phyloP scores from a whole-genome alignment of 352 stramenopile species.

The Phytophthora citrophthora region DNA sequence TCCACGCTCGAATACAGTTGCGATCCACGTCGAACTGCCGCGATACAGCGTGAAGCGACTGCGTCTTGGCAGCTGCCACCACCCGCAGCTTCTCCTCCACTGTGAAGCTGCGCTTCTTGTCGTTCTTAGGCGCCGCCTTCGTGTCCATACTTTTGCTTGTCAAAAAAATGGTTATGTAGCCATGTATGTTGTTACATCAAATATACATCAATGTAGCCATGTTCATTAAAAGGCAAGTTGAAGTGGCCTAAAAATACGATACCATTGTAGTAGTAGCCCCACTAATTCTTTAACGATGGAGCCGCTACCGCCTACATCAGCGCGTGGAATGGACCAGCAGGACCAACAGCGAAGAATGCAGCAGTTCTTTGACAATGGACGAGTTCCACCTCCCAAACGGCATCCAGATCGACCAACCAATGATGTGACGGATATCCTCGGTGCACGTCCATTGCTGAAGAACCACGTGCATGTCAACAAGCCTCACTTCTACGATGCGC shows the following conservation, averaged over 20 bases:
- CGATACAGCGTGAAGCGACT: conserved; percentile 62
- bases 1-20: conserved; percentile 76
- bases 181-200: neutral
- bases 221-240: neutral
- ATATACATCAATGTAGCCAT: neutral
- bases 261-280: neutral
- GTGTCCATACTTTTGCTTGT: no score
- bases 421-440: conserved; percentile 69
- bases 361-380: conserved; percentile 54
- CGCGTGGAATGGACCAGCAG: conserved; percentile 21
- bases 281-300: conserved; percentile 17
- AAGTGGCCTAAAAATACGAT: conserved; percentile 22
- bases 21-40: conserved; percentile 73
- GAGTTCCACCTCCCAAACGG: conserved; percentile 26
- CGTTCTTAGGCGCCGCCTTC: conserved; percentile 18
- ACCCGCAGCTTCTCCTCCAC: conserved; percentile 76
- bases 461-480: conserved; percentile 72
- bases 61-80: conserved; percentile 57
- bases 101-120: conserved; percentile 83
- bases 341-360: conserved; percentile 49
- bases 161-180: no score
- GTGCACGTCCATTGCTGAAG: conserved; percentile 58
- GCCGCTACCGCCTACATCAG: conserved; percentile 19
- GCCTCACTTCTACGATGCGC: conserved; percentile 64
- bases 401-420: conserved; percentile 59